Base-by-base conservation (phyloP, 2,329 filamentous ascomycete species). In the Raffaelea albimanens region DNA sequence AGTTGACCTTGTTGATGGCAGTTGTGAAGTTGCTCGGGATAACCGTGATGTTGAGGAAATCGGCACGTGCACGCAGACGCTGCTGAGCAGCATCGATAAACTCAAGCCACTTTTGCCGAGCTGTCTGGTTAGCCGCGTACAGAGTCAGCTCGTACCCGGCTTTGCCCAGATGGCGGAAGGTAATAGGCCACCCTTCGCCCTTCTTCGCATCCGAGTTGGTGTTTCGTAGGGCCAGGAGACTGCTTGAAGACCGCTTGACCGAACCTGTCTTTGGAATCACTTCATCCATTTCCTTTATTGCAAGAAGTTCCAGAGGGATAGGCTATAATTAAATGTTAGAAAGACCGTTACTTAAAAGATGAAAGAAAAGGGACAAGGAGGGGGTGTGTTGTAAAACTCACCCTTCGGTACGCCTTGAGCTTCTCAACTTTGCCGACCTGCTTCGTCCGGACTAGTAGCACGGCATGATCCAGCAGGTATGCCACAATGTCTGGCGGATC, bases 201-300 rank as follows among this genome's bases (percentile, higher is more conserved):
- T 77, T 78, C 61, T 76, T 80, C 55, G 83, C 77, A 41, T 75
- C 71, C 2, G 63, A 60, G 36, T 66, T 63, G 44, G 68, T 69
- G 48, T 67, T 65, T 43, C 74, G 65, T 40, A 76, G 67, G 45
- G 72, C 68, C 33, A 76, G 72, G 40, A 94, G 79, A 58, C 97
- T 72, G 62, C 88, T 91, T 3, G 89, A 93, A 14, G 90, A 83
- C 45, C 93, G 78, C 68, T 95, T 97, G 31, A 88, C 73, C 41
- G 88, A 74, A 21, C 89, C 89, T 43, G 83, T 67, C 53, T 79
- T 82, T 3, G 90, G 90, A 39, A 95, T 87, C 25, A 97, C 83
- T 62, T 96, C 89, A 46, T 97, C 91, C 91, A 98, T 97, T 62
- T 97, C 91, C 46, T 85, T 83, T 56, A 98, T 97, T 21, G 93